Conservation (phyloP, 2,329 filamentous ascomycete genomes). For the Didymella lethalis region DNA sequence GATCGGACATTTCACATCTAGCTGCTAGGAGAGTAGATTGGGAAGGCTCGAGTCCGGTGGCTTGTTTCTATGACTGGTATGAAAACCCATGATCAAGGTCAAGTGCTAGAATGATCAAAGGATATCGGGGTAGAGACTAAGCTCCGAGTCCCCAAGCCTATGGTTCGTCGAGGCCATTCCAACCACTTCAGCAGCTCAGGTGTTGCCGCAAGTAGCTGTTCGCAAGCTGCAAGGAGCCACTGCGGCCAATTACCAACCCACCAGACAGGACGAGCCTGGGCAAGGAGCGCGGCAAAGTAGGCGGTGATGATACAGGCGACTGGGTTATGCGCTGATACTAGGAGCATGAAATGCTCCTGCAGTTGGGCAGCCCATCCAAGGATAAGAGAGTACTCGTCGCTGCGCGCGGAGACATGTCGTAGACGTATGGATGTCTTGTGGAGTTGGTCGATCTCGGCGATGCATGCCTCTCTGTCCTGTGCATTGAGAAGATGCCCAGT, state of each 20-base stretch:
- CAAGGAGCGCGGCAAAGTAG: conserved; percentile 39
- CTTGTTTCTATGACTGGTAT: neutral
- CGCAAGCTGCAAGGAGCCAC: conserved; percentile 35
- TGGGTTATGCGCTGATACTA: conserved; percentile 38
- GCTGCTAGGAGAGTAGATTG: no score
- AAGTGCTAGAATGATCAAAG: conserved; percentile 3
- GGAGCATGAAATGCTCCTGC: conserved; percentile 34
- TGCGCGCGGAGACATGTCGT: conserved; percentile 27
- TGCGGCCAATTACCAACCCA: conserved; percentile 43
- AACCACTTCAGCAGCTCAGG: conserved; percentile 42
- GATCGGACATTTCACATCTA: neutral
- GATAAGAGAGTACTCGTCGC: conserved; percentile 36
- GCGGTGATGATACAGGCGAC: conserved; percentile 40
- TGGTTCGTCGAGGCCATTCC: conserved; percentile 37
- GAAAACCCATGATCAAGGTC: neutral
- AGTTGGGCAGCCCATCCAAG: conserved; percentile 38
- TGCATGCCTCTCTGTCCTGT: conserved; percentile 33
- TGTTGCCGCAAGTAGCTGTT: conserved; percentile 32
- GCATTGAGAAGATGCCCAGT: conserved; percentile 32
- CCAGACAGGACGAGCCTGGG: conserved; percentile 35
- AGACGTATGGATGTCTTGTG: conserved; percentile 32
- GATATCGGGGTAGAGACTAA: conserved; percentile 7
- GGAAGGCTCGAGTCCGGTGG: neutral
- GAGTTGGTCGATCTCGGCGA: conserved; percentile 35
- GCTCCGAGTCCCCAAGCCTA: conserved; percentile 20